Percentiles rank a stretch among this genome's conserved stretches.
Conservation (phyloP, 2,329 filamentous ascomycete species). For the Botrytis deweyae region DNA sequence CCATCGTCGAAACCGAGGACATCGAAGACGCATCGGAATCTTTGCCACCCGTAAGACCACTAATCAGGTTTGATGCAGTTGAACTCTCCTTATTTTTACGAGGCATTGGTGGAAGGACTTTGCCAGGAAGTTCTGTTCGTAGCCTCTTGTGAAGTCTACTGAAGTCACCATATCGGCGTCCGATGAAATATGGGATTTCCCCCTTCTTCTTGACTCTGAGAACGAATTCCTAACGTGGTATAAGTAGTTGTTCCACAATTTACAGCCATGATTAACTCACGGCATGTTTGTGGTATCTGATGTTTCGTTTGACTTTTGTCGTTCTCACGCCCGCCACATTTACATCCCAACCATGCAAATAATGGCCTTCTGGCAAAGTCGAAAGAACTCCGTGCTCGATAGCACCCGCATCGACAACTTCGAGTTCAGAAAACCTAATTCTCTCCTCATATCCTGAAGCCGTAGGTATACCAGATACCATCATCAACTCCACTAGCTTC, state of each 20-base stretch:
- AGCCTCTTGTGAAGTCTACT: constrained; percentile 74
- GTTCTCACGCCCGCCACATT: constrained; percentile 90
- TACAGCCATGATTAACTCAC: constrained; percentile 50
- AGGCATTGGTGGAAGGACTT: constrained; percentile 80
- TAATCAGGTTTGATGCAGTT: constrained; percentile 58
- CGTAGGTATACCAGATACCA: constrained; percentile 95
- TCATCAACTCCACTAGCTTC: constrained; percentile 98
- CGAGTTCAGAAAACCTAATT: constrained; percentile 94
- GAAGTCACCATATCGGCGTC: constrained; percentile 87
- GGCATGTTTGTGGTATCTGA: constrained; percentile 88
- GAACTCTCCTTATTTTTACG: constrained; percentile 87
- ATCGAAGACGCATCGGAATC: constrained; percentile 75
- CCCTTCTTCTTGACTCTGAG: constrained; percentile 79
- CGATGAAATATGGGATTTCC: constrained; percentile 75
- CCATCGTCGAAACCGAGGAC: constrained; percentile 49
- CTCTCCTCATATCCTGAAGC: constrained; percentile 97
- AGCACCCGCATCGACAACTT: constrained; percentile 89
- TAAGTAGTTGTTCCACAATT: constrained; percentile 14
- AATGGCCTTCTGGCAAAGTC: constrained; percentile 86
- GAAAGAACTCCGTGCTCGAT: constrained; percentile 87
- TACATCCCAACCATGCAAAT: constrained; percentile 94
- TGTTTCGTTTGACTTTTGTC: constrained; percentile 76
- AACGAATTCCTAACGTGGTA: constrained; percentile 70
- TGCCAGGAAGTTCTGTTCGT: constrained; percentile 83
- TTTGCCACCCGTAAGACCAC: constrained; percentile 51